Base-by-base conservation (phyloP, 2,329 filamentous ascomycete genomes). In the Tothia fuscella region DNA sequence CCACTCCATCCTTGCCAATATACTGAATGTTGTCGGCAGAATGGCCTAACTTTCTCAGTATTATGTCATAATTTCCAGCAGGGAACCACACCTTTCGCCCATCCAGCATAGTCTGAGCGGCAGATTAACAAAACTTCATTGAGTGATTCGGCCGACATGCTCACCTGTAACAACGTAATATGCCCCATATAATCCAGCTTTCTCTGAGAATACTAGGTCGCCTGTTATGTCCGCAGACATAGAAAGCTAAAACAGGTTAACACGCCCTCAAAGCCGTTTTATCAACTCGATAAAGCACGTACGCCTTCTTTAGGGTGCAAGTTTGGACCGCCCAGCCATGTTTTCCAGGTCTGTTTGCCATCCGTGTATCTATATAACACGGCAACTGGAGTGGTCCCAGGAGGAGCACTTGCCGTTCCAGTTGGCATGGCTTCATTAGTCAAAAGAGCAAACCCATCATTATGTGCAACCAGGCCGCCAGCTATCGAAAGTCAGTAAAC, bases 391-490 rank as follows among this genome's bases (percentile, higher is more conserved):
- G 65, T 66, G 26, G 54, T 62, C 38, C 58, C 62, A 4, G 65
- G 56, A 10, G 71, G 67, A 2, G 68, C 67, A 43, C 72, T 62
- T 3, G 66, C 48, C 13, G 70, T 68, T 17, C 66, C 67, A 1
- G 68, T 64, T 2, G 70, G 62, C 48, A 75, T 58, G 2, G 64
- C 63, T 52, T 74, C 72, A 57, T 76, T 76, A 21, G 72, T 75
- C 37, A 79, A 56, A 21, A 78, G 56, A n/a, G 74, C 74, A 46
- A 79, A 79, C 3, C 74, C 75, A 53, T 79, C 73, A 47, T 74
- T 63, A 50, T 78, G 74, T 13, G 74, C 74, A 32, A 78, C 70
- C 1, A 79, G 64, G 34, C 75, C 75, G 41, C 72, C 72, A 4
- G 71, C 72, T n/a, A n/a, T n/a, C n/a, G n/a, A n/a, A n/a, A n/a